These are phyloP conservation scores for Microdochium trichocladiopsis DNA, from an alignment of 2,329 filamentous ascomycete genomes.

Conservation along the genomic window DNA sequence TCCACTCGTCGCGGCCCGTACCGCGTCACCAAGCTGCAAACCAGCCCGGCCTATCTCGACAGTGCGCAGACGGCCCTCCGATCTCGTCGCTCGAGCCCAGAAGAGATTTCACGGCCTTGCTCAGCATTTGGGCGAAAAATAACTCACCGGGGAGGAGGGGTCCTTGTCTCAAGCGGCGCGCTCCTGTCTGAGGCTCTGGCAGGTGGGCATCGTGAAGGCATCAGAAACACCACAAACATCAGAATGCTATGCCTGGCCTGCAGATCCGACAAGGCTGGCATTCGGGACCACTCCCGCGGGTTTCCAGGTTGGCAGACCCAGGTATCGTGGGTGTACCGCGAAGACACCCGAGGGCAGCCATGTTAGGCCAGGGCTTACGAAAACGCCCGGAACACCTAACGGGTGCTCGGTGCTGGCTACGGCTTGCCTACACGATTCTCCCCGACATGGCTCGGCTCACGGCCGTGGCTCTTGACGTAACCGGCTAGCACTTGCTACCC, in stretches of 20 bases:
- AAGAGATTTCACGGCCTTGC: neutral
- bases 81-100: neutral
- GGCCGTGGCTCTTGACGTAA: neutral
- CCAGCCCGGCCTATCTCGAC: neutral
- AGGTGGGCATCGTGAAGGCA: neutral
- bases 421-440: neutral
- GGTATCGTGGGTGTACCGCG: neutral
- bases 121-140: neutral
- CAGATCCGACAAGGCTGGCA: neutral
- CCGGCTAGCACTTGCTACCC: neutral
- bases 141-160: neutral
- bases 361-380: neutral
- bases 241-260: neutral
- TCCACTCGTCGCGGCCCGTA: neutral
- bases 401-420: neutral
- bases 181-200: neutral
- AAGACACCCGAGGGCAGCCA: neutral
- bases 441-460: neutral
- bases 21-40: neutral
- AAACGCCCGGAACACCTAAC: neutral
- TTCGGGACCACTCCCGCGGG: neutral
- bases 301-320: neutral
- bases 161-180: neutral
- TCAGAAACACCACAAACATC: neutral
- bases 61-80: neutral